Base-by-base conservation (phyloP, 768 basidiomycete genomes). In the Russula vinacea region DNA sequence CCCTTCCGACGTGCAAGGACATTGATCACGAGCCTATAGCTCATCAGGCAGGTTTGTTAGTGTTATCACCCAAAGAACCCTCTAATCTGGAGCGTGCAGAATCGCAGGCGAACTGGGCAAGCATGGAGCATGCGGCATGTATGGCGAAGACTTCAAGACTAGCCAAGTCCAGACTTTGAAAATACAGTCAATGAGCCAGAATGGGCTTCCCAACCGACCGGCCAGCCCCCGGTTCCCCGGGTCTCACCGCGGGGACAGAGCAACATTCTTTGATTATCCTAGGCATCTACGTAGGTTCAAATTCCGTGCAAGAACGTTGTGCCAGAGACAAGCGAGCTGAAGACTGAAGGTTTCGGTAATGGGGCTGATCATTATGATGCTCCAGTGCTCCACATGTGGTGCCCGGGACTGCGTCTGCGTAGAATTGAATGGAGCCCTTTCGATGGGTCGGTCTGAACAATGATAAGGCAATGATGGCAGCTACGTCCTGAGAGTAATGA, bases 1-100 rank as follows among this genome's bases (percentile, higher is more conserved):
- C 47, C 47, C 8, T 14, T 53, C 59, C 59, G 49, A 45, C 39
- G 54, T 35, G 14, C 26, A 56, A 52, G 59, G 60, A 57, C 24
- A 19, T 65, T 61, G 50, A 54, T 56, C 54, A 61, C 54, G 33
- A n/a, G 29, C 17, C 29, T 17, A n/a, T 49, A 33, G 14, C 33
- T 57, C 22, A 11, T 32, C 33, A 19, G 35, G 39, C 35, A 35
- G 35, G 24, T 22, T 57, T 57, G 5, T 50, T 8, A 14, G 19
- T 26, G 33, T 52, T 14, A 61, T 60, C 50, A 26, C 35, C n/a
- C 22, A 22, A 49, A 13, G 32, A 40, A 53, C 19, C 37, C 33
- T 47, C 6, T 33, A 3, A 26, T 39, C 26, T 45, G 56, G 37
- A 35, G 26, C 17, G 19, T n/a, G 40, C 40, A 24, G 37, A 8